A percentile compares a stretch with the other conserved stretches of the same genome.
Conservation (phyloP, 2,329 filamentous ascomycete genomes). For the Lecanicillium sp. region DNA sequence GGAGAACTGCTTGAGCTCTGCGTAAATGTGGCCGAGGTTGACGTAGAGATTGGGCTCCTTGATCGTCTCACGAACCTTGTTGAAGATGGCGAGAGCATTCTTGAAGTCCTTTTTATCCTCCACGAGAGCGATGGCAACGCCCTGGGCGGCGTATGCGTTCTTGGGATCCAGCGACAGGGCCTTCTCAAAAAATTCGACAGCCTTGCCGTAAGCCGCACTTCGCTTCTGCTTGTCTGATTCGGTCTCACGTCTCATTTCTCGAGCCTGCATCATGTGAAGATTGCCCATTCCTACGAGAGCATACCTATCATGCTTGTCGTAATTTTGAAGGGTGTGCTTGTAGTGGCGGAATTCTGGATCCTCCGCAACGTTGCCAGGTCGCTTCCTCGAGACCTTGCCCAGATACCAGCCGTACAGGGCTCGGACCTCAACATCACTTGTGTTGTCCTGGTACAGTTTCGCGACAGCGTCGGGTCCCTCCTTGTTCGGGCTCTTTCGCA, state of each 20-base stretch:
- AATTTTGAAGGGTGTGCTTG: slow-evolving; percentile 89
- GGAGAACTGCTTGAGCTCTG: slow-evolving; percentile 81
- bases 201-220: slow-evolving; percentile 78
- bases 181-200: slow-evolving; percentile 98
- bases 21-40: slow-evolving; percentile 89
- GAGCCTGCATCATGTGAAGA: slow-evolving; percentile 74
- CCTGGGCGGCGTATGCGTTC: slow-evolving; percentile 95
- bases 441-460: slow-evolving; percentile 78
- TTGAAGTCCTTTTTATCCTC: slow-evolving; percentile 91
- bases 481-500: slow-evolving; percentile 73
- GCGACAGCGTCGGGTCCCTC: slow-evolving; percentile 82
- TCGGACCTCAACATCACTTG: slow-evolving; percentile 82
- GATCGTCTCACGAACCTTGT: slow-evolving; percentile 84
- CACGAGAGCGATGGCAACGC: slow-evolving; percentile 86
- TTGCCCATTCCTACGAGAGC: slow-evolving; percentile 96
- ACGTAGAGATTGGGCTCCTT: slow-evolving; percentile 84
- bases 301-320: slow-evolving; percentile 98
- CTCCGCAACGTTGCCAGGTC: slow-evolving; percentile 72
- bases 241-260: slow-evolving; percentile 89
- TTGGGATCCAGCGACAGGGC: slow-evolving; percentile 88
- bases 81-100: slow-evolving; percentile 77
- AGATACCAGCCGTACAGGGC: slow-evolving; percentile 94
- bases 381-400: slow-evolving; percentile 77
- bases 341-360: slow-evolving; percentile 91
- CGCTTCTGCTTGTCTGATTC: slow-evolving; percentile 90